Evolutionary conservation across 139 green algal genomes (phyloP).

Genomic region (Coelastrella sp.): DNA sequence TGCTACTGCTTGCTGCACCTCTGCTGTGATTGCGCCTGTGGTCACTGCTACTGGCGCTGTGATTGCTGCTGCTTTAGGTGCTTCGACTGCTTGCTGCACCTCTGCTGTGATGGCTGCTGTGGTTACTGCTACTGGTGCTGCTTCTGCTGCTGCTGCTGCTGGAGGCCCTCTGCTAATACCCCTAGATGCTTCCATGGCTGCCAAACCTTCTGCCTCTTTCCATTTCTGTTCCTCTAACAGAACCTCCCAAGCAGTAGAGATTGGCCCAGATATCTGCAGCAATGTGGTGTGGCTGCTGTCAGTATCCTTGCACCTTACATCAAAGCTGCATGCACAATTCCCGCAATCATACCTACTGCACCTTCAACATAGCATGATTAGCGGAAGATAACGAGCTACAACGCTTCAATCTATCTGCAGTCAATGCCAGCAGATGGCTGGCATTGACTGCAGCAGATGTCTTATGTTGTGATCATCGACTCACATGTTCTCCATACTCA

Average conservation of each 20-base stretch:
- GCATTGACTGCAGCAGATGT: neutral
- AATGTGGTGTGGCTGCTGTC: no score
- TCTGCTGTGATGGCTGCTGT: no score
- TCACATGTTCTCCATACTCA: conserved; percentile 32
- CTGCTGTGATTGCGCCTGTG: conserved; percentile 22
- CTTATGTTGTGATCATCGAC: neutral
- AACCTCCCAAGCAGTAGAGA: conserved; percentile 44
- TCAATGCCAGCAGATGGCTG: no score
- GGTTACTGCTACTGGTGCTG: conserved; percentile 1
- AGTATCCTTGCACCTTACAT: no score
- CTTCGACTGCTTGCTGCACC: neutral
- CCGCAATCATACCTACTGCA: no score
- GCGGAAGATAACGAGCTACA: no score
- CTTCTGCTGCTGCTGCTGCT: conserved; percentile 23
- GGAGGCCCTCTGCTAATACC: neutral
- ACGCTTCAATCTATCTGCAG: no score
- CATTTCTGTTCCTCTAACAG: conserved; percentile 42
- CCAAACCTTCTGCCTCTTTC: conserved; percentile 15
- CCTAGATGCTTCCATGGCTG: neutral
- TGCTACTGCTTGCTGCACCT: neutral
- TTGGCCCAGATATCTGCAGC: conserved; percentile 13
- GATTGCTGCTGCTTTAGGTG: neutral
- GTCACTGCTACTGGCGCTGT: neutral
- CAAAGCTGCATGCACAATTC: no score
- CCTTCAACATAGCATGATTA: no score